Conservation (phyloP, 1,284 basidiomycete species). For the Rhizoctonia solani region DNA sequence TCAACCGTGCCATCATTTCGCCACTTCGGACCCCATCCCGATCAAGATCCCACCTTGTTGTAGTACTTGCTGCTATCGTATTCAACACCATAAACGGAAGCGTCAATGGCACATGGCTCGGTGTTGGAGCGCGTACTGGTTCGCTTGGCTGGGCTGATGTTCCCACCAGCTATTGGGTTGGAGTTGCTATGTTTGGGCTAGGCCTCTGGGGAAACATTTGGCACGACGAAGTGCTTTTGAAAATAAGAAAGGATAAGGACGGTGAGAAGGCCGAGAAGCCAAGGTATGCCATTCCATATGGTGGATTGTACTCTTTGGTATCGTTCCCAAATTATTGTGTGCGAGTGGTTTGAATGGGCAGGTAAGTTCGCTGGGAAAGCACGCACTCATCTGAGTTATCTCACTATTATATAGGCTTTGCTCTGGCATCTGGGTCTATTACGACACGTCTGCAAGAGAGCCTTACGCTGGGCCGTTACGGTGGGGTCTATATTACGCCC, state of each 20-base stretch:
- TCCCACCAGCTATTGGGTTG: slow-evolving; percentile 58
- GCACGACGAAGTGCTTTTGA: slow-evolving; percentile 87
- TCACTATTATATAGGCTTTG: slow-evolving; percentile 22
- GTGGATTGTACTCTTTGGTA: slow-evolving; percentile 75
- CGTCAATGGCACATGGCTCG: slow-evolving; percentile 70
- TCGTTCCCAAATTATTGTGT: slow-evolving; percentile 89
- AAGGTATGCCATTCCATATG: slow-evolving; percentile 82
- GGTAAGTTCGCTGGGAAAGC: slow-evolving; percentile 46
- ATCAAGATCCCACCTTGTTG: slow-evolving; percentile 72
- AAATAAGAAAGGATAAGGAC: slow-evolving; percentile 56
- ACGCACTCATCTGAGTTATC: background rate
- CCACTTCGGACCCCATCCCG: slow-evolving; percentile 83
- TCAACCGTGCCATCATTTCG: slow-evolving; percentile 79
- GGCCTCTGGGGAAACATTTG: slow-evolving; percentile 80
- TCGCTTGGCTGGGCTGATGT: slow-evolving; percentile 34
- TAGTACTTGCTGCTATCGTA: slow-evolving; percentile 59
- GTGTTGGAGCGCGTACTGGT: slow-evolving; percentile 42
- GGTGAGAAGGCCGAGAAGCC: slow-evolving; percentile 44
- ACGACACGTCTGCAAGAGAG: slow-evolving; percentile 10
- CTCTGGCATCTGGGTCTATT: slow-evolving; percentile 30
- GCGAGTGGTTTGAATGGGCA: slow-evolving; percentile 88
- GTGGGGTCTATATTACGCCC: slow-evolving; percentile 51
- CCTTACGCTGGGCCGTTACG: background rate
- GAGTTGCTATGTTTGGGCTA: slow-evolving; percentile 64
- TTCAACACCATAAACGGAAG: slow-evolving; percentile 80